Evolutionary conservation across 164 flowering plant genomes (phyloP).

Genomic region (Cinnamomum micranthum): DNA sequence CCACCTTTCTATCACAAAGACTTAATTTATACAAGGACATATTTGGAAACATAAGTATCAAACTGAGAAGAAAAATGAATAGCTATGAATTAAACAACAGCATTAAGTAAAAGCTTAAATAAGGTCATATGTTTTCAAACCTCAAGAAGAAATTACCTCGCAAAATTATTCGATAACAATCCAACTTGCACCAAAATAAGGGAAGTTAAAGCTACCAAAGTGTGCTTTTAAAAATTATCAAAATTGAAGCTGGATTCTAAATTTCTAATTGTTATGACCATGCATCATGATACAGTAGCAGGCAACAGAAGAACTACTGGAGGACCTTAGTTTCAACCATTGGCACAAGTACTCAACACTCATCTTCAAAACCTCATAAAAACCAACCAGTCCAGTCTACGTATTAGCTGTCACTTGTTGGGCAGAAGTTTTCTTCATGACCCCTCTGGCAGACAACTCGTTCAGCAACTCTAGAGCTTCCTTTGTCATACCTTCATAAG

Average conservation of each 20-base stretch:
- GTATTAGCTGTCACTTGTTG: conserved; percentile 53
- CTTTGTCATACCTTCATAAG: conserved; percentile 64
- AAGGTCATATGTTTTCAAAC: not conserved
- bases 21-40: not conserved
- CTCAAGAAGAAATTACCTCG: not conserved
- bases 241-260: conserved; percentile 19
- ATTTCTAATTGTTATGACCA: conserved; percentile 2
- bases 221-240: conserved; percentile 7
- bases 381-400: conserved; percentile 17
- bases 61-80: not conserved
- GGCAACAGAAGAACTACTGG: not conserved
- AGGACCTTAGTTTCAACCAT: not conserved
- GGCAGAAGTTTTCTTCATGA: conserved; percentile 63
- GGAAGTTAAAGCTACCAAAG: conserved; percentile 3
- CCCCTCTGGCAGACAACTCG: conserved; percentile 64
- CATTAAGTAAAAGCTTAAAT: not conserved
- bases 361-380: conserved; percentile 6
- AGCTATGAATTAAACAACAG: not conserved
- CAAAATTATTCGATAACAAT: not conserved
- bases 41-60: not conserved
- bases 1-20: not conserved
- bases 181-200: conserved; percentile 4
- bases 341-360: not conserved
- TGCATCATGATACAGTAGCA: not conserved
- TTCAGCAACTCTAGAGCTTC: conserved; percentile 70